Evolutionary conservation across 768 basidiomycete species (phyloP).

Genomic region (Terana coerulea): DNA sequence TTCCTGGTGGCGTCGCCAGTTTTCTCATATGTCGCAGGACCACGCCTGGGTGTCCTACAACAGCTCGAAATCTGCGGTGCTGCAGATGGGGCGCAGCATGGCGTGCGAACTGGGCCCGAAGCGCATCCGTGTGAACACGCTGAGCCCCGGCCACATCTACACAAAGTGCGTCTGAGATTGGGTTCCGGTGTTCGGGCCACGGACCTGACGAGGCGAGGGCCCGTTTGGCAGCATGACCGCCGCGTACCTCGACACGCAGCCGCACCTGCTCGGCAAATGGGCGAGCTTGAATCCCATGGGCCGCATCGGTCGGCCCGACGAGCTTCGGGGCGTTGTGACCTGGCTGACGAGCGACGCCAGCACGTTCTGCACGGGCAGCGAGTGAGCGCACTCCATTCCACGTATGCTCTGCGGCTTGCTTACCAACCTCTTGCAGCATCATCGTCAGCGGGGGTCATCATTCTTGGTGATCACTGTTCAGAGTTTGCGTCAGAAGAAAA

Average conservation of each 20-base stretch:
- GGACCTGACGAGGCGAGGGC: background rate
- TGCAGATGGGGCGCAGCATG: conserved; percentile 82
- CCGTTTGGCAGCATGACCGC: conserved; percentile 59
- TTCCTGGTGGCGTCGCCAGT: background rate
- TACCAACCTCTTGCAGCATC: conserved; percentile 38
- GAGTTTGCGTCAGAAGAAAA: too few species aligned
- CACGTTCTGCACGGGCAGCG: conserved; percentile 78
- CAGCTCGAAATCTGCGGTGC: conserved; percentile 70
- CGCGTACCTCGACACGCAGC: conserved; percentile 61
- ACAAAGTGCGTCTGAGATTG: conserved; percentile 42
- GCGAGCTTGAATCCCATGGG: conserved; percentile 65
- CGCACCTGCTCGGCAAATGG: conserved; percentile 63
- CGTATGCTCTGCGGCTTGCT: background rate
- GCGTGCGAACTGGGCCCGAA: conserved; percentile 70
- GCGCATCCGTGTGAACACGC: conserved; percentile 67
- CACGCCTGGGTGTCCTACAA: conserved; percentile 78
- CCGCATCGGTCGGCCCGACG: conserved; percentile 67
- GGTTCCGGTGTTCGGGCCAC: background rate
- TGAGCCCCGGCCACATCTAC: conserved; percentile 77
- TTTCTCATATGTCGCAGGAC: conserved; percentile 37
- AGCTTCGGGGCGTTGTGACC: conserved; percentile 63
- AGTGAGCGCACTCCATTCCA: conserved; percentile 52
- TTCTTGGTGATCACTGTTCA: conserved; percentile 42
- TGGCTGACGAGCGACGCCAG: conserved; percentile 78
- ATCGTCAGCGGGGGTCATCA: conserved; percentile 62